A percentile compares a stretch with the other conserved stretches of the same genome.
Evolutionary conservation across 1,284 basidiomycete species (phyloP).

Genomic region (Ustanciosporium gigantosporum): DNA sequence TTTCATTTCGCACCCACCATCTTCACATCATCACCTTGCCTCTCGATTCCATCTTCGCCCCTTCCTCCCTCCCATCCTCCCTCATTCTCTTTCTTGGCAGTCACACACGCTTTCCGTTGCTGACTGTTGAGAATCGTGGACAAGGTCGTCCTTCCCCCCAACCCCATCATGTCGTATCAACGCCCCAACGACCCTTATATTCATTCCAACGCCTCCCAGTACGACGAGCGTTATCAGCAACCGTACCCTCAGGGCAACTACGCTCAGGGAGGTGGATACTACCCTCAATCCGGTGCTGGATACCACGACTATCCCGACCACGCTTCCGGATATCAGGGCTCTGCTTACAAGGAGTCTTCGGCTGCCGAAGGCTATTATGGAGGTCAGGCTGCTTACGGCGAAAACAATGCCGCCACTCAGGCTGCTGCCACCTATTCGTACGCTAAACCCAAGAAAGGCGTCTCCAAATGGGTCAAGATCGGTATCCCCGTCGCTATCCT

Average conservation of each 20-base stretch:
- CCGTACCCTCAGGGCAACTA: conserved; percentile 11
- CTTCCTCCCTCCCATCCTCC: too few species aligned
- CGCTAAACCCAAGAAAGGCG: conserved; percentile 47
- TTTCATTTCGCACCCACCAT: too few species aligned
- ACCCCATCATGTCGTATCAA: conserved; percentile 49
- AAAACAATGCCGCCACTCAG: conserved; percentile 24
- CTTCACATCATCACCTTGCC: too few species aligned
- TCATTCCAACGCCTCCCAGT: conserved; percentile 56
- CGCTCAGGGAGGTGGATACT: conserved; percentile 6
- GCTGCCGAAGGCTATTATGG: conserved; percentile 36
- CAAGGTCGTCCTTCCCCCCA: too few species aligned
- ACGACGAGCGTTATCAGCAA: conserved; percentile 51
- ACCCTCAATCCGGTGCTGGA: conserved; percentile 7
- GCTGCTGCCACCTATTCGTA: conserved; percentile 51
- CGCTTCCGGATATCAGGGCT: conserved; percentile 29
- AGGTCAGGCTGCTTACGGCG: conserved; percentile 11
- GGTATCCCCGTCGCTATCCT: conserved; percentile 49
- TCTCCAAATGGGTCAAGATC: conserved; percentile 52
- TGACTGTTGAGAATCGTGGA: too few species aligned
- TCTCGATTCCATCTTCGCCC: too few species aligned
- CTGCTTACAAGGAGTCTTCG: conserved; percentile 26
- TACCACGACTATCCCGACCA: conserved; percentile 43
- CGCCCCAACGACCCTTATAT: conserved; percentile 52
- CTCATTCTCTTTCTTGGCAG: too few species aligned
- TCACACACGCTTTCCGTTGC: too few species aligned